Evolutionary conservation across 2,329 filamentous ascomycete genomes (phyloP).

Genomic region (Fusarium graminum): DNA sequence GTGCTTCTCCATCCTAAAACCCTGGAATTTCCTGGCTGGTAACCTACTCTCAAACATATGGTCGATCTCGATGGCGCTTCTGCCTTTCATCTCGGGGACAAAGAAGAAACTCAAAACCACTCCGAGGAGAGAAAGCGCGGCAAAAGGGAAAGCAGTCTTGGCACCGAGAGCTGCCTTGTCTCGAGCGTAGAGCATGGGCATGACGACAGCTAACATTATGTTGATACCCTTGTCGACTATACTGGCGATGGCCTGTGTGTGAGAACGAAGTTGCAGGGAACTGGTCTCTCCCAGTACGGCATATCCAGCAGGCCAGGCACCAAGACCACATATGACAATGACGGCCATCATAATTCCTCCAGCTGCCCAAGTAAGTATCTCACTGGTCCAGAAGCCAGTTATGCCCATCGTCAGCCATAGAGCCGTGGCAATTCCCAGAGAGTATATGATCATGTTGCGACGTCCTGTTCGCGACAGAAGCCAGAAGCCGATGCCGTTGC

Average conservation of each 20-base stretch:
- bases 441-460: slow-evolving; percentile 55
- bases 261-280: slow-evolving; percentile 41
- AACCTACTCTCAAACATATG: slow-evolving; percentile 41
- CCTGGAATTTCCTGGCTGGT: slow-evolving; percentile 33
- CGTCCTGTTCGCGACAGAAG: slow-evolving; percentile 58
- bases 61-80: slow-evolving; percentile 43
- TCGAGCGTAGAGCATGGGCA: slow-evolving; percentile 50
- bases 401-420: slow-evolving; percentile 60
- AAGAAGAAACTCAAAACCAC: slow-evolving; percentile 44
- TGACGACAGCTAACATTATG: slow-evolving; percentile 45
- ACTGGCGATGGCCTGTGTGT: slow-evolving; percentile 57
- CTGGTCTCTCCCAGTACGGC: slow-evolving; percentile 54
- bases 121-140: slow-evolving; percentile 44
- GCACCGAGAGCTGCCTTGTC: slow-evolving; percentile 55
- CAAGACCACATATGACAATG: slow-evolving; percentile 57
- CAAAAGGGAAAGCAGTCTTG: slow-evolving; percentile 59
- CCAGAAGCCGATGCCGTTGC: slow-evolving; percentile 61
- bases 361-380: slow-evolving; percentile 13
- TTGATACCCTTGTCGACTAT: slow-evolving; percentile 56
- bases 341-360: slow-evolving; percentile 55
- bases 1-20: slow-evolving; percentile 14
- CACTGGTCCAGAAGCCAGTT: slow-evolving; percentile 33
- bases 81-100: slow-evolving; percentile 44
- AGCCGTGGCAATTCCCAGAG: slow-evolving; percentile 50
- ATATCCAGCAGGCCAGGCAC: slow-evolving; percentile 58